phyloP scores from a whole-genome alignment of 2,329 filamentous ascomycete species.

The Nemania abortiva region DNA sequence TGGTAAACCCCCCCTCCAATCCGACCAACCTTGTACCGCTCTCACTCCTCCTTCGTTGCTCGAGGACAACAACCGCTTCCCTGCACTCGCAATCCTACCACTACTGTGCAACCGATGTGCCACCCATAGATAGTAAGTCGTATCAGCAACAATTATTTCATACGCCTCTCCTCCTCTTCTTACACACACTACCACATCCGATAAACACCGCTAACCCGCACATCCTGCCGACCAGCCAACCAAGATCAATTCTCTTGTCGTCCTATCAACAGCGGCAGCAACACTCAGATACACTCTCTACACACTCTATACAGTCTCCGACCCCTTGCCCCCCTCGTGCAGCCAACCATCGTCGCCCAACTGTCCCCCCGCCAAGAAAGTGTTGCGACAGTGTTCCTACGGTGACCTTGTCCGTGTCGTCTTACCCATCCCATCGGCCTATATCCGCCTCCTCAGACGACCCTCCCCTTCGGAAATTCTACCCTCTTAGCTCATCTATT shows the following conservation, averaged over 20 bases:
- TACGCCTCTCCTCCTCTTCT: background rate
- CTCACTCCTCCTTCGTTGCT: constrained; percentile 37
- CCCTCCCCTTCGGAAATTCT: constrained; percentile 28
- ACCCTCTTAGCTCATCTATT: constrained; percentile 30
- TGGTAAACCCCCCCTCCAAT: constrained; percentile 12
- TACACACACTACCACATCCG: constrained; percentile 2
- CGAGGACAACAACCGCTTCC: constrained; percentile 40
- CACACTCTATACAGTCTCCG: constrained; percentile 20
- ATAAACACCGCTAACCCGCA: constrained; percentile 15
- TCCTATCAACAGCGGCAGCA: constrained; percentile 32
- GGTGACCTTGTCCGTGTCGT: constrained; percentile 37
- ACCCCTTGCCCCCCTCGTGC: constrained; percentile 17
- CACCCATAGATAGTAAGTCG: constrained; percentile 20
- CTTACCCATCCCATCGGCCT: constrained; percentile 27
- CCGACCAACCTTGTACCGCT: background rate
- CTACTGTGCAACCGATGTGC: constrained; percentile 23
- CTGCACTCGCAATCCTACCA: constrained; percentile 43
- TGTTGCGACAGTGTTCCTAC: constrained; percentile 41
- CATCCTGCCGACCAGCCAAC: constrained; percentile 24
- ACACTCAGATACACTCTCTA: constrained; percentile 6
- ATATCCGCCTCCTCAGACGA: constrained; percentile 31
- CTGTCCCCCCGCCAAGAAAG: constrained; percentile 36
- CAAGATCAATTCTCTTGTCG: constrained; percentile 17
- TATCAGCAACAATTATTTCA: constrained; percentile 21
- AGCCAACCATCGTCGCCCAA: constrained; percentile 37